Evolutionary conservation across 2,329 filamentous ascomycete genomes (phyloP).

Genomic region (Coniochaeta sp.): DNA sequence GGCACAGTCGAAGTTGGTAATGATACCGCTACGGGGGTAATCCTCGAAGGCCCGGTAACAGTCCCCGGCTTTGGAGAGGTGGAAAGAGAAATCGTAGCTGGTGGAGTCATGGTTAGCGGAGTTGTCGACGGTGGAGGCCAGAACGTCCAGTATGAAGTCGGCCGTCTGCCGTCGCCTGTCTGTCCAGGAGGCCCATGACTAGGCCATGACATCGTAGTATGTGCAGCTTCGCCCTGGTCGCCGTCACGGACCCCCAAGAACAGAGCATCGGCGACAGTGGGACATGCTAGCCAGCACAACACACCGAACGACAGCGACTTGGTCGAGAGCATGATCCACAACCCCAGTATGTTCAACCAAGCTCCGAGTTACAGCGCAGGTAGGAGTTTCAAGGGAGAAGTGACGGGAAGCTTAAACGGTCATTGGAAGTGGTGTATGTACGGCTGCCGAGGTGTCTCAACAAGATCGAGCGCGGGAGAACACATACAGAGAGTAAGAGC

Average conservation of each 20-base stretch:
- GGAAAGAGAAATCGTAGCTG: neutral
- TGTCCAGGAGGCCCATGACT: neutral
- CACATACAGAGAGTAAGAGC: constrained; percentile 1
- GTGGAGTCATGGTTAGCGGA: neutral
- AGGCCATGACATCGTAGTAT: neutral
- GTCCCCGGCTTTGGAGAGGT: neutral
- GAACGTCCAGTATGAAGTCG: neutral
- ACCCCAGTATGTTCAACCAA: neutral
- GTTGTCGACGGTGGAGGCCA: neutral
- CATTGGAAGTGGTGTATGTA: neutral
- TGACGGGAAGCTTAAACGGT: neutral
- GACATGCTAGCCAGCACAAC: constrained; percentile 4
- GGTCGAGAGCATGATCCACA: constrained; percentile 7
- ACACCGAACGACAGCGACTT: constrained; percentile 11
- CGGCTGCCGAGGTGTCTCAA: neutral
- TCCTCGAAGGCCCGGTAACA: neutral
- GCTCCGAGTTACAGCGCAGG: neutral
- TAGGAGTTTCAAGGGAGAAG: neutral
- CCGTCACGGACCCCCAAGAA: constrained; percentile 3
- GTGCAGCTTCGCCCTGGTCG: neutral
- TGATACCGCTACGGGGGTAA: neutral
- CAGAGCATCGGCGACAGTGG: constrained; percentile 4
- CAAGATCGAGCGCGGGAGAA: neutral
- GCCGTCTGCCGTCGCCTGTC: neutral
- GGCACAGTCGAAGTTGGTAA: neutral